These are phyloP conservation scores for Linderina pennispora DNA, from an alignment of 192 early-diverging fungal genomes.

Conservation along the genomic window DNA sequence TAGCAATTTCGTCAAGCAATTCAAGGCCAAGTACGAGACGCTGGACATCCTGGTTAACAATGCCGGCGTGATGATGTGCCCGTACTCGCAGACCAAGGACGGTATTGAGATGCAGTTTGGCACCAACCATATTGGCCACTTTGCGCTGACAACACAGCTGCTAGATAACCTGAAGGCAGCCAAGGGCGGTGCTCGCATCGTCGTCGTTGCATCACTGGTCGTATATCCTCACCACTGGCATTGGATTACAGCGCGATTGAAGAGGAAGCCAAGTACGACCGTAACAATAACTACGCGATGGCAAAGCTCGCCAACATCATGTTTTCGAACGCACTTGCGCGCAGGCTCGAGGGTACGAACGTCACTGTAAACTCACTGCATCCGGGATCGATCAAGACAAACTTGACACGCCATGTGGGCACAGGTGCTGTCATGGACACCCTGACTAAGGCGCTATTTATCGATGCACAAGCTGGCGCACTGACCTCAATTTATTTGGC, in stretches of 20 bases:
- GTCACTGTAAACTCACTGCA: constrained; percentile 12
- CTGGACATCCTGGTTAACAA: constrained; percentile 26
- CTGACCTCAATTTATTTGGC: constrained; percentile 5
- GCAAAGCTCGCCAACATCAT: constrained; percentile 15
- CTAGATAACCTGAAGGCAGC: constrained; percentile 7
- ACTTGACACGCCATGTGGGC: constrained; percentile 2
- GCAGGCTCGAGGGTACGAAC: constrained; percentile 2
- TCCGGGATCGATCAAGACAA: constrained; percentile 8
- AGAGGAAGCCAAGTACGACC: constrained; percentile 1
- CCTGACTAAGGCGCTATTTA: background rate
- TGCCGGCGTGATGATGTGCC: constrained; percentile 51
- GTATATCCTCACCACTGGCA: background rate
- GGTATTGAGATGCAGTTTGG: constrained; percentile 56
- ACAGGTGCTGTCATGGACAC: background rate
- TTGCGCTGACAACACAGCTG: constrained; percentile 18
- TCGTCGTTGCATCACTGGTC: constrained; percentile 18
- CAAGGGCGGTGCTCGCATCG: constrained; percentile 7
- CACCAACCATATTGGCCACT: constrained; percentile 54
- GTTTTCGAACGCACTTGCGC: constrained; percentile 11
- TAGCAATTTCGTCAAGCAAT: constrained; percentile 13
- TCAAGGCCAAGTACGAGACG: constrained; percentile 6
- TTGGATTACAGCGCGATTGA: background rate
- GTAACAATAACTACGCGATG: constrained; percentile 6
- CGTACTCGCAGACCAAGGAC: constrained; percentile 42
- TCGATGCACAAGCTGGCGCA: constrained; percentile 4